Base-by-base conservation (phyloP, 2,329 filamentous ascomycete genomes). In the Truncatella angustata region DNA sequence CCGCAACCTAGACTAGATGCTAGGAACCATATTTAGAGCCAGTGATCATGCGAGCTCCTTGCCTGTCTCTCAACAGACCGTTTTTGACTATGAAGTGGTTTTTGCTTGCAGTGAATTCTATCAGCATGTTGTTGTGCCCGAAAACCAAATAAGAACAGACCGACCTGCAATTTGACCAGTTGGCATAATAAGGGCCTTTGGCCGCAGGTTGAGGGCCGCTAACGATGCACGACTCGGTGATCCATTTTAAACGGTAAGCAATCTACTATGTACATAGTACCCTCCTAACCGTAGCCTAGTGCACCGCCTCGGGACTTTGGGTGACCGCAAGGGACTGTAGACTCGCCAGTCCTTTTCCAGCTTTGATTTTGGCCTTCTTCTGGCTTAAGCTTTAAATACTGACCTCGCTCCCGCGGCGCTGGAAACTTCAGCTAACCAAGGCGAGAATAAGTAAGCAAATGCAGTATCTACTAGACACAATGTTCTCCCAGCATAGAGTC, bases 171-270 rank as follows among this genome's bases (percentile, higher is more conserved):
- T 32, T 32, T 32, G 28, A 14, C 28, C 14, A 32, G 28, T 14
- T 32, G 2, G 28, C 28, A 9, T 14, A n/a, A n/a, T n/a, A 21
- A 20, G 18, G 18, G 23, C 6, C 40, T 20, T 16, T 7, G 36
- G 36, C 18, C 18, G 36, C 36, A n/a, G 36, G 36, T 7, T 7
- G 36, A 7, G 12, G n/a, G 36, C 10, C 18, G 36, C 36, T 44
- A 44, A 16, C 10, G 40, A n/a, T 44, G 40, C 40, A 44, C 20
- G 40, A 20, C 20, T 44, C 40, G 40, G 40, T 44, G 40, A 23
- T 44, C 6, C 9, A 44, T 32, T n/a, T 44, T 20, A 44, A 44
- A 44, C 40, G 40, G 40, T 44, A 44, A 23, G 24, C 40, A 20
- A 44, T 44, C 40, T 23, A 21, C 40, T n/a, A n/a, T n/a, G n/a